phyloP scores from a whole-genome alignment of 345 rosid species.

The Microcos paniculata region DNA sequence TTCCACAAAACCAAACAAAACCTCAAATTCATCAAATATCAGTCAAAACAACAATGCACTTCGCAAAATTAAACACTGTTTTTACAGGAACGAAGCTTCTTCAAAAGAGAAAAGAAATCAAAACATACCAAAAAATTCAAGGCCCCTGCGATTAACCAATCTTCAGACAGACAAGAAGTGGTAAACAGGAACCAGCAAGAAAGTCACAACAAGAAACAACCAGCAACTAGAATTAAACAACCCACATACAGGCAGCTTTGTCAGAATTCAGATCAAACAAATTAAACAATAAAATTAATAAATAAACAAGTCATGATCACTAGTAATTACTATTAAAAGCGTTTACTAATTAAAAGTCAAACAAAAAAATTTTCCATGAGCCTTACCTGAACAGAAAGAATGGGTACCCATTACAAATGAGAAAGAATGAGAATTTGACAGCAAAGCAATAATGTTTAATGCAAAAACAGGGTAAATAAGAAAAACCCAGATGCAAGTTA shows the following conservation, averaged over 20 bases:
- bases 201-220: background rate
- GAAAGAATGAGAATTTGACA: conserved; percentile 2
- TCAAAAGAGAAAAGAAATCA: background rate
- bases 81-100: background rate
- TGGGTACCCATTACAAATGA: background rate
- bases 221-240: background rate
- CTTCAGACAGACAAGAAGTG: background rate
- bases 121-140: conserved; percentile 5
- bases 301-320: background rate
- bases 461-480: background rate
- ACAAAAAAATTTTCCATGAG: background rate
- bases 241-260: background rate
- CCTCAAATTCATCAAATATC: background rate
- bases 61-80: background rate
- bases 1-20: conserved; percentile 6
- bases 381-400: background rate
- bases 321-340: background rate
- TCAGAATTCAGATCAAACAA: background rate
- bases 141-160: background rate
- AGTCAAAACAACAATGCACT: background rate
- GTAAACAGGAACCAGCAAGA: background rate
- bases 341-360: background rate
- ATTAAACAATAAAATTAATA: background rate
- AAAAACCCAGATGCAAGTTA: conserved; percentile 12
- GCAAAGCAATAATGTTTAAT: background rate